These are phyloP conservation scores for Neurospora crassa DNA, from an alignment of 2,329 filamentous ascomycete species.

Conservation along the genomic window DNA sequence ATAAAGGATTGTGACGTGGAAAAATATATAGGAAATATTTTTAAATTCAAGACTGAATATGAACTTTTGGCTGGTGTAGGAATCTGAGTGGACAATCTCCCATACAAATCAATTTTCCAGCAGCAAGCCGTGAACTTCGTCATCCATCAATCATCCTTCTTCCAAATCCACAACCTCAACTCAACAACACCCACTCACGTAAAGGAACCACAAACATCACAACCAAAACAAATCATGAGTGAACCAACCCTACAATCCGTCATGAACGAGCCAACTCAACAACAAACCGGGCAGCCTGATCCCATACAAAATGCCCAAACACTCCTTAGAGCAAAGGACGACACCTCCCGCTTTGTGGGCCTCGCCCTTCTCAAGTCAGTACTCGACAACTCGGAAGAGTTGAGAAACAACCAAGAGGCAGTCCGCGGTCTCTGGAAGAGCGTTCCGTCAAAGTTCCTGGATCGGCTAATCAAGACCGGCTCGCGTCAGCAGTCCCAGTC, in stretches of 20 bases:
- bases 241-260: slow-evolving; percentile 1
- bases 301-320: slow-evolving; percentile 40
- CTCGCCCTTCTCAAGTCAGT: slow-evolving; percentile 57
- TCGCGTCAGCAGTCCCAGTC: slow-evolving; percentile 18
- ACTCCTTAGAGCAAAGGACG: slow-evolving; percentile 50
- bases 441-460: slow-evolving; percentile 53
- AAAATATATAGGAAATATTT: neutral
- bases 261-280: slow-evolving; percentile 3
- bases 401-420: slow-evolving; percentile 36
- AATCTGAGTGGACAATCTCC: neutral
- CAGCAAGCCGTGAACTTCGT: neutral
- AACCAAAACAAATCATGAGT: slow-evolving; percentile 3
- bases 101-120: neutral
- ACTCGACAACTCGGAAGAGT: slow-evolving; percentile 48
- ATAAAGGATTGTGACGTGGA: neutral
- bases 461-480: slow-evolving; percentile 50
- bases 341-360: slow-evolving; percentile 60
- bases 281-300: slow-evolving; percentile 1
- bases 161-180: neutral
- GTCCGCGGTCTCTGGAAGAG: slow-evolving; percentile 47
- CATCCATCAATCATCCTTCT: neutral
- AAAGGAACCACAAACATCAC: neutral
- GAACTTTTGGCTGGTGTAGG: no score
- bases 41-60: neutral
- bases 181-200: neutral